These are phyloP conservation scores for Plasmodium gonderi DNA, from an alignment of 169 alveolate species.

Conservation along the genomic window DNA sequence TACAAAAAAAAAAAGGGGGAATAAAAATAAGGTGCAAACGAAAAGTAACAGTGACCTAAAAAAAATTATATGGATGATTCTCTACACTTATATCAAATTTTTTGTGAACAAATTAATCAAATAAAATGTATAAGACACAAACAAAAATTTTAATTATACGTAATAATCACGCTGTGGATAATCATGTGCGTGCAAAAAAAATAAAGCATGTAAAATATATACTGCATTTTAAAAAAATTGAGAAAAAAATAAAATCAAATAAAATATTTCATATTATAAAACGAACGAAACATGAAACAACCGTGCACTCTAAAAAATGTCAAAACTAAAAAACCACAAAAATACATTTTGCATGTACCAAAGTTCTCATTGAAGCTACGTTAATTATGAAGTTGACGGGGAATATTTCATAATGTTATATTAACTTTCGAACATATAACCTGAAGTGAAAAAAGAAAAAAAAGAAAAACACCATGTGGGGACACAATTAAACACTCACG, in stretches of 20 bases:
- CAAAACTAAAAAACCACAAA: not conserved
- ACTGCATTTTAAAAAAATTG: conserved; percentile 1
- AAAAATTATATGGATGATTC: not conserved
- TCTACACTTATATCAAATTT: not conserved
- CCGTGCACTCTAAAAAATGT: not conserved
- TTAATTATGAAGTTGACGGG: not conserved
- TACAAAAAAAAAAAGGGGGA: not conserved
- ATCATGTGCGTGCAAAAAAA: too few species aligned
- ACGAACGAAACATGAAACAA: not conserved
- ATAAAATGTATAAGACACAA: not conserved
- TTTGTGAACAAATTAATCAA: not conserved
- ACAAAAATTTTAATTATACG: not conserved
- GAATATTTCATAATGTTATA: not conserved
- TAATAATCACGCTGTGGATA: not conserved
- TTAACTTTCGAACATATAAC: not conserved
- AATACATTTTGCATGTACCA: not conserved
- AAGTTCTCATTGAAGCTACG: not conserved
- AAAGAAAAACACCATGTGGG: not conserved
- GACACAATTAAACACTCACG: not conserved
- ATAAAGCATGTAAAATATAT: not conserved
- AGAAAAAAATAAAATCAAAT: not conserved
- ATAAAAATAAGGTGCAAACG: not conserved
- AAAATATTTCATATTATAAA: not conserved
- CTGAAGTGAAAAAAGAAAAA: not conserved
- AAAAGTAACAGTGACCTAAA: not conserved